A percentile compares a stretch with the other conserved stretches of the same genome.
phyloP scores from a whole-genome alignment of 1,139 yeast species.

The Taphrina pruni region DNA sequence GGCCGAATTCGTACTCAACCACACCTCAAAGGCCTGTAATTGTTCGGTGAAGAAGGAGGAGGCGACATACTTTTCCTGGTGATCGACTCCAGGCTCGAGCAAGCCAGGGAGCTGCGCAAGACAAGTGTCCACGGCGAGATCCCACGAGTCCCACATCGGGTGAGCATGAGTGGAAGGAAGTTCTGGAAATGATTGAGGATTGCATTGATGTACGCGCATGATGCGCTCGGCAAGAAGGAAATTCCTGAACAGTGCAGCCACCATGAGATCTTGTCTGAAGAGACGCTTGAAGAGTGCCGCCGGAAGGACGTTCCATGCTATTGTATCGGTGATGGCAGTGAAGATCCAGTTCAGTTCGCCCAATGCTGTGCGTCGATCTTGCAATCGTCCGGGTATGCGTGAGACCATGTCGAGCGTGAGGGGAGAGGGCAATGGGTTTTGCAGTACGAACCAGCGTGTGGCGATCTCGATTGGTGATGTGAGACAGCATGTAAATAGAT shows the following conservation, averaged over 20 bases:
- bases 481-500: slow-evolving; percentile 88
- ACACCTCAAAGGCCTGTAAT: slow-evolving; percentile 91
- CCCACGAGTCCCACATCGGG: slow-evolving; percentile 99
- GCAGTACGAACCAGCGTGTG: slow-evolving; percentile 88
- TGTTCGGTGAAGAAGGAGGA: slow-evolving; percentile 96
- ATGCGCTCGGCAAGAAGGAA: slow-evolving; percentile 88
- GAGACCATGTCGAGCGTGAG: slow-evolving; percentile 53
- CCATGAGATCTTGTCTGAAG: slow-evolving; percentile 94
- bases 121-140: slow-evolving; percentile 92
- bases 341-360: slow-evolving; percentile 98
- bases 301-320: slow-evolving; percentile 94
- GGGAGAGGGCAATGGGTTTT: slow-evolving; percentile 59
- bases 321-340: slow-evolving; percentile 96
- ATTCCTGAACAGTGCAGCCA: slow-evolving; percentile 92
- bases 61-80: slow-evolving; percentile 69
- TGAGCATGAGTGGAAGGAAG: slow-evolving; percentile 83
- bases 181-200: slow-evolving; percentile 93
- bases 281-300: slow-evolving; percentile 85
- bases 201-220: slow-evolving; percentile 92
- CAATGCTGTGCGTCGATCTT: slow-evolving; percentile 91
- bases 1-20: slow-evolving; percentile 90
- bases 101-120: slow-evolving; percentile 60
- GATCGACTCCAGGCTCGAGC: slow-evolving; percentile 50
- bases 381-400: slow-evolving; percentile 83
- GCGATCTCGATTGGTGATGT: slow-evolving; percentile 96